These are phyloP conservation scores for Aphanoascus verrucosus DNA, from an alignment of 2,329 filamentous ascomycete species.

Conservation along the genomic window DNA sequence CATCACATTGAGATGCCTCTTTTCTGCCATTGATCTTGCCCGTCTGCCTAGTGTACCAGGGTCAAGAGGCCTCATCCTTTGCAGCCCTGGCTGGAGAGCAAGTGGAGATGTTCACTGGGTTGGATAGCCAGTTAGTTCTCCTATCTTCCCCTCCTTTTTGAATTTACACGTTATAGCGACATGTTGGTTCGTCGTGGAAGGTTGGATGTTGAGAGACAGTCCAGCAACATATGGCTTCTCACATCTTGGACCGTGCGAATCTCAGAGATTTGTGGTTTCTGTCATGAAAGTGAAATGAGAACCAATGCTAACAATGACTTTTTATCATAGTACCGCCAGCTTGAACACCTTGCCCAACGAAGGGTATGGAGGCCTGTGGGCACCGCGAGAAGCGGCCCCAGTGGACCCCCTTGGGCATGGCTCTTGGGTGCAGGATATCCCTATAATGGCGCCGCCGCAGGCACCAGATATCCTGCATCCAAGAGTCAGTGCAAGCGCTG, in stretches of 20 bases:
- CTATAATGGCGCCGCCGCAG: background rate
- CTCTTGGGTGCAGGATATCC: background rate
- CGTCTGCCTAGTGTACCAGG: background rate
- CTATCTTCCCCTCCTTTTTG: background rate
- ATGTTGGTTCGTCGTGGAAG: no score
- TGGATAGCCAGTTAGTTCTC: background rate
- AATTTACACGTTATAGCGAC: background rate
- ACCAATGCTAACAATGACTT: conserved; percentile 4
- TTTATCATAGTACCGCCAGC: conserved; percentile 1
- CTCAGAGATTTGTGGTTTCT: background rate
- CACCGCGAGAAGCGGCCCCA: background rate
- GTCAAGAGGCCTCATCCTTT: background rate
- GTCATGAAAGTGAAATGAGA: background rate
- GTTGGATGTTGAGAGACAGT: background rate
- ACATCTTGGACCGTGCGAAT: background rate
- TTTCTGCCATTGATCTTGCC: background rate
- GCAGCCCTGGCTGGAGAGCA: background rate
- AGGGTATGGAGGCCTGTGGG: background rate
- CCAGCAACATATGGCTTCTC: background rate
- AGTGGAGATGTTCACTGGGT: background rate
- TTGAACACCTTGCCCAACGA: background rate
- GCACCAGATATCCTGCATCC: background rate
- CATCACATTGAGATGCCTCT: background rate
- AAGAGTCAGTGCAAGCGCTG: background rate
- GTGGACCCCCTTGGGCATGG: background rate